Conservation (phyloP, 805 yeast genomes). For the Spathaspora boniae region DNA sequence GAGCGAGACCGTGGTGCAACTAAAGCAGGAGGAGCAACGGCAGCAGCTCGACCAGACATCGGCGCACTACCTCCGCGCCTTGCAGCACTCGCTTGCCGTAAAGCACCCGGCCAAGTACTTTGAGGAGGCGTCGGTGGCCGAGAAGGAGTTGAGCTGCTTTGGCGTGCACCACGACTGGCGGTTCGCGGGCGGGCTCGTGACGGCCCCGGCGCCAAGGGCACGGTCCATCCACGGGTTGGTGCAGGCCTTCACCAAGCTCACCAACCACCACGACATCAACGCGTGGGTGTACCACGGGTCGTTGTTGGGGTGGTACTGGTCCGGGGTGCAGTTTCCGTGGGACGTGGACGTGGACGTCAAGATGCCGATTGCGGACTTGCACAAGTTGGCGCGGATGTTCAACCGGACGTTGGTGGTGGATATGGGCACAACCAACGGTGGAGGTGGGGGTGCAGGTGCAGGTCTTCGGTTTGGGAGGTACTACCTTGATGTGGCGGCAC, state of each 20-base stretch:
- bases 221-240: conserved; percentile 22
- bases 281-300: conserved; percentile 30
- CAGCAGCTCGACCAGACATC: no score
- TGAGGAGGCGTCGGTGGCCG: no score
- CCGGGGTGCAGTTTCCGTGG: conserved; percentile 27
- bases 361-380: conserved; percentile 22
- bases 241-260: conserved; percentile 24
- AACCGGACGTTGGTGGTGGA: conserved; percentile 29
- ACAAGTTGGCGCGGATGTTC: conserved; percentile 18
- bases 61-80: no score
- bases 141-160: no score
- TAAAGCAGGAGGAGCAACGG: no score
- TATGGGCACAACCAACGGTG: no score
- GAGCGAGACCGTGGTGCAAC: no score
- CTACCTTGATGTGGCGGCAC: conserved; percentile 28
- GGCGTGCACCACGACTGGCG: conserved; percentile 63
- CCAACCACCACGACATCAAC: conserved; percentile 19
- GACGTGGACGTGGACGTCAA: conserved; percentile 28
- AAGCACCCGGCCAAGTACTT: no score
- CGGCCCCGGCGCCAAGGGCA: no score
- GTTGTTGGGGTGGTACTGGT: conserved; percentile 29
- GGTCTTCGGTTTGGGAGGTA: conserved; percentile 22
- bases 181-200: conserved; percentile 51
- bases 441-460: conserved; percentile 28
- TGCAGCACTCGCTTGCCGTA: no score